Conservation (phyloP, 2,329 filamentous ascomycete species). For the Escovopsis sp. region DNA sequence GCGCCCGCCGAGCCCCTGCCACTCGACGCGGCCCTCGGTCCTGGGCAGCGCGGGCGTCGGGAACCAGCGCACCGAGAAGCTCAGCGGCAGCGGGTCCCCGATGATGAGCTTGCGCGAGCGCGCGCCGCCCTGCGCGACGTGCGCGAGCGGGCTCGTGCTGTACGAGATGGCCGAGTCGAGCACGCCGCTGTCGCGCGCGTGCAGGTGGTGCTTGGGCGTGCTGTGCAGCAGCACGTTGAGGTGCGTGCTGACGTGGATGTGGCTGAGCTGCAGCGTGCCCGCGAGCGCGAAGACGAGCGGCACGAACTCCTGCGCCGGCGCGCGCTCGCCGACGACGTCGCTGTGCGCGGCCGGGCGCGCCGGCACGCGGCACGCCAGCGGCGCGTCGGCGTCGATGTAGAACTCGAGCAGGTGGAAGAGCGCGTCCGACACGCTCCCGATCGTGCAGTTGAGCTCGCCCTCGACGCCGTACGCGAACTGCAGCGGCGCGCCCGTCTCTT, state of each 20-base stretch:
- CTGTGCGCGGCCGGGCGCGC: conserved; percentile 50
- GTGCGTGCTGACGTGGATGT: conserved; percentile 79
- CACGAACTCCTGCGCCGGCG: conserved; percentile 47
- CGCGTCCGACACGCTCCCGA: conserved; percentile 59
- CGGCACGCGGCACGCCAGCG: conserved; percentile 79
- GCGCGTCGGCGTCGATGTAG: conserved; percentile 94
- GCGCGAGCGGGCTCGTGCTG: conserved; percentile 56
- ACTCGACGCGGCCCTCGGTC: conserved; percentile 49
- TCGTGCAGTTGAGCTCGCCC: conserved; percentile 69
- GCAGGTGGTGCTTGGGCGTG: conserved; percentile 45
- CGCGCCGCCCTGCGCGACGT: conserved; percentile 31
- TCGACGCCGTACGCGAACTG: conserved; percentile 78
- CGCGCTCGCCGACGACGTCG: conserved; percentile 37
- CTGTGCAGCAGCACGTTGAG: conserved; percentile 79
- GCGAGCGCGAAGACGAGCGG: conserved; percentile 80
- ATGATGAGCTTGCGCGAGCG: conserved; percentile 59
- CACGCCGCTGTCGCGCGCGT: conserved; percentile 57
- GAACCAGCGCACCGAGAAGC: conserved; percentile 78
- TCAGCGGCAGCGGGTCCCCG: conserved; percentile 67
- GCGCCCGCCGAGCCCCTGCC: conserved; percentile 50
- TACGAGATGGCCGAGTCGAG: conserved; percentile 83
- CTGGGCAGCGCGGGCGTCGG: conserved; percentile 56
- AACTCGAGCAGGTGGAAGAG: conserved; percentile 89
- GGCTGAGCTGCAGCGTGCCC: conserved; percentile 75
- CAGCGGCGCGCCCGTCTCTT: conserved; percentile 71